phyloP scores from a whole-genome alignment of 1,139 yeast genomes.

The Pichia terricola region DNA sequence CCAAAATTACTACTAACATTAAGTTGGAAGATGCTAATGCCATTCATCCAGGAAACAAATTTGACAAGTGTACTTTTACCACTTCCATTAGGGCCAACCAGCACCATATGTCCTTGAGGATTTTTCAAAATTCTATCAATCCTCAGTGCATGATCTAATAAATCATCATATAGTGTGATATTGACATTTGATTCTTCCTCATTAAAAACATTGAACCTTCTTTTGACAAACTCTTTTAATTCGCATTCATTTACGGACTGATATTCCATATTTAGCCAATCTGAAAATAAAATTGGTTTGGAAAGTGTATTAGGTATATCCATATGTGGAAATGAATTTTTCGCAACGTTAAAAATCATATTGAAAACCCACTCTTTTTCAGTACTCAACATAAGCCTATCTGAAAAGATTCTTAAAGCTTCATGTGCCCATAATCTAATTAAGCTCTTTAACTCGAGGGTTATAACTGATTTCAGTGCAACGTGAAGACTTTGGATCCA shows the following conservation, averaged over 20 bases:
- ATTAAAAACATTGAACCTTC: constrained; percentile 60
- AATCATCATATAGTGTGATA: constrained; percentile 58
- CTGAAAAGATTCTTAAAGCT: constrained; percentile 67
- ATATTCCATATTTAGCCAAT: constrained; percentile 65
- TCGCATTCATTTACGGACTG: constrained; percentile 44
- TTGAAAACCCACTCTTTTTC: constrained; percentile 48
- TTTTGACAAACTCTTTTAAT: constrained; percentile 46
- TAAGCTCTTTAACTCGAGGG: constrained; percentile 25
- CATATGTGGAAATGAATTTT: constrained; percentile 38
- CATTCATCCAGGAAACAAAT: constrained; percentile 91
- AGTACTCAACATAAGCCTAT: constrained; percentile 43
- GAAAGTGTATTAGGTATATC: constrained; percentile 30
- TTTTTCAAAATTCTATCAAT: constrained; percentile 79
- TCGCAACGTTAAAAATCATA: constrained; percentile 31
- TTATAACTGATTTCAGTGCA: constrained; percentile 33
- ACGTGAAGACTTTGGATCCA: constrained; percentile 75
- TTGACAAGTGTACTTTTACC: constrained; percentile 72
- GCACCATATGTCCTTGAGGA: constrained; percentile 81
- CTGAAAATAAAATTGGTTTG: constrained; percentile 54
- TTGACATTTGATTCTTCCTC: constrained; percentile 66
- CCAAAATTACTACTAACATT: constrained; percentile 46
- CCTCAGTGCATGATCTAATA: constrained; percentile 66
- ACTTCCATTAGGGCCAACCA: constrained; percentile 79
- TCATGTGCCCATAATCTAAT: constrained; percentile 77
- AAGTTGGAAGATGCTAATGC: constrained; percentile 53